These are phyloP conservation scores for Cladosporium halotolerans DNA, from an alignment of 2,329 filamentous ascomycete genomes.

Conservation along the genomic window DNA sequence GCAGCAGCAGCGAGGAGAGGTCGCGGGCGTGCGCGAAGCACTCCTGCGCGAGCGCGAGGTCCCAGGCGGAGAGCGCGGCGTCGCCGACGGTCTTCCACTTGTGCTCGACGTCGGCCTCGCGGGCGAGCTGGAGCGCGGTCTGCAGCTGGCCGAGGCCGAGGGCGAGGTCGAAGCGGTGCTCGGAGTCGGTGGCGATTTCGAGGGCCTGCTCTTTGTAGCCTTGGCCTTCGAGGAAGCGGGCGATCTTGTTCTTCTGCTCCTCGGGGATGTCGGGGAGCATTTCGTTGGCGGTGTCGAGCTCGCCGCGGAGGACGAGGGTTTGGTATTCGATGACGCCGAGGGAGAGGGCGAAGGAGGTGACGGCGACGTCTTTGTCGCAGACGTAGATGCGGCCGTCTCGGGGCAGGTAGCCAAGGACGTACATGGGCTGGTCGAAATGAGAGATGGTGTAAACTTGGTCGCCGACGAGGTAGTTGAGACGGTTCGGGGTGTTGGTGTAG, in stretches of 20 bases:
- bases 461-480: constrained; percentile 93
- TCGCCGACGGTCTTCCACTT: constrained; percentile 99
- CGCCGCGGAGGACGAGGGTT: constrained; percentile 85
- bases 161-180: constrained; percentile 94
- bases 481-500: constrained; percentile 87
- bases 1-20: constrained; percentile 76
- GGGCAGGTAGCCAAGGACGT: constrained; percentile 89
- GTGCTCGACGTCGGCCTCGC: constrained; percentile 80
- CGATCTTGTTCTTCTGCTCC: constrained; percentile 98
- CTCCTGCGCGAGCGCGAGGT: constrained; percentile 80
- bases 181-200: constrained; percentile 86
- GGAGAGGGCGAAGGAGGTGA: constrained; percentile 85
- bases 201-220: constrained; percentile 94
- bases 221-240: constrained; percentile 92
- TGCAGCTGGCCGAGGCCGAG: constrained; percentile 76
- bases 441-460: constrained; percentile 97
- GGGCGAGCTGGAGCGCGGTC: constrained; percentile 77
- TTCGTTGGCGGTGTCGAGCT: constrained; percentile 85
- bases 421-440: constrained; percentile 93
- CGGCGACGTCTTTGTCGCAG: constrained; percentile 88
- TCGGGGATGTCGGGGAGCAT: constrained; percentile 75
- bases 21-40: constrained; percentile 91
- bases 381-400: constrained; percentile 93
- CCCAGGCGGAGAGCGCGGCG: constrained; percentile 78
- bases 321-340: constrained; percentile 94